Base-by-base conservation (phyloP, 2,329 filamentous ascomycete genomes). In the Phialocephala subalpina region DNA sequence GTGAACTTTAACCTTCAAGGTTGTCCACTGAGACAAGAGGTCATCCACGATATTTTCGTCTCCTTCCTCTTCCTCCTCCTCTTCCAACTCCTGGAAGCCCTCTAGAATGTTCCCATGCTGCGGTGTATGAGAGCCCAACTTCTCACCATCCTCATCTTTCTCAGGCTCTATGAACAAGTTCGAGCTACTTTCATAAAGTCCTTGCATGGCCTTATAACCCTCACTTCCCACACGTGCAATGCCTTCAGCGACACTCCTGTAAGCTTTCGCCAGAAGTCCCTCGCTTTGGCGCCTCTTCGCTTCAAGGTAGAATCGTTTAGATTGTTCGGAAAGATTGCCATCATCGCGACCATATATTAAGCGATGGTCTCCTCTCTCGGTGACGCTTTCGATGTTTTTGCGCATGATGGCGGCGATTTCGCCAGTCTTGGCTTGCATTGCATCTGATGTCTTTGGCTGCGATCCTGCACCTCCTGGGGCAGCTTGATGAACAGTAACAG, bases 1-100 rank as follows among this genome's bases (percentile, higher is more conserved):
- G 4, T 4, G n/a, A 25, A 12, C 6, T 22, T 25, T 18, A 25
- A n/a, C 45, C 11, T 22, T 22, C 14, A 55, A 20, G 20, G 52
- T 55, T 22, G 52, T 55, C 52, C 52, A 55, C 18, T 55, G 25
- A 55, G 52, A 33, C 27, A 55, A 14, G 25, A 55, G 52, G 3
- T 55, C 52, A 33, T 55, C 52, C 12, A 55, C 27, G 27, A 55
- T 33, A 3, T 35, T 55, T 2, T 35, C 52, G 35, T 55, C 52
- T 35, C 27, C 25, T 33, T 55, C 52, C 18, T 6, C 9, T 49
- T 25, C 42, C 18, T 6, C 9, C 22, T 25, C 42, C n/a, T 47
- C 45, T 11, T 55, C 52, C 27, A 14, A 55, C 16, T 35, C 25
- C 2, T 35, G 4, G 7, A 18, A 35, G 16, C 27, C 52, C 27